Base-by-base conservation (phyloP, 2,329 filamentous ascomycete genomes). In the Aspergillus sp. region DNA sequence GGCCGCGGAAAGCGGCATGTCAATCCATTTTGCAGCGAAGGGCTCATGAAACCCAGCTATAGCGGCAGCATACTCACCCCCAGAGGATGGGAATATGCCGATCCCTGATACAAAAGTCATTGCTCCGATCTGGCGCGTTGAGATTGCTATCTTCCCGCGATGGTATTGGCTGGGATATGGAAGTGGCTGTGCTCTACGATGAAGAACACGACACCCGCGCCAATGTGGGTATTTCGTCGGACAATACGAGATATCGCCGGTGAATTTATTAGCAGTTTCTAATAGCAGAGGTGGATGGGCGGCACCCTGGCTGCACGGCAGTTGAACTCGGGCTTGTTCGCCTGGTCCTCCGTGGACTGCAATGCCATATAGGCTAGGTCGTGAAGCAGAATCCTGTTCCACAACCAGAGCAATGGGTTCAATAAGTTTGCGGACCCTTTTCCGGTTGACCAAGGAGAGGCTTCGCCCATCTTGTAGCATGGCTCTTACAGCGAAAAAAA, bases 391-490 rank as follows among this genome's bases (percentile, higher is more conserved):
- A 37, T 37, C 35, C 6, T 37, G 35, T n/a, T 61, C 55, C 21
- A 63, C 61, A n/a, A 61, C 40, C 19, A 40, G 24, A 7, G 62
- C 59, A 37, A 64, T 57, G 0, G 57, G 58, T 35, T 60, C 61
- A 33, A 64, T 14, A 21, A 62, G 52, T 15, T 37, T 11, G 0
- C 51, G 47, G 15, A 62, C 58, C 49, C 59, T 51, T 23, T 19
- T 62, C 31, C 61, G 43, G 21, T 63, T 62, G 19, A 57, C 15
- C 12, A 64, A 19, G 3, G 47, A 43, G 21, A 31, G 21, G 15
- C 9, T 3, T 11, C 4, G 12, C 17, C 44, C 11, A 4, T 6
- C 19, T 14, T 5, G 44, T 8, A 59, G 23, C 7, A 11, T 39
- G 1, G 12, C 24, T 21, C 24, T 51, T 6, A 46, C 47, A 2